Evolutionary conservation across 371 early-diverging fungal genomes (phyloP).

Genomic region (Rhizomucor pusillus): DNA sequence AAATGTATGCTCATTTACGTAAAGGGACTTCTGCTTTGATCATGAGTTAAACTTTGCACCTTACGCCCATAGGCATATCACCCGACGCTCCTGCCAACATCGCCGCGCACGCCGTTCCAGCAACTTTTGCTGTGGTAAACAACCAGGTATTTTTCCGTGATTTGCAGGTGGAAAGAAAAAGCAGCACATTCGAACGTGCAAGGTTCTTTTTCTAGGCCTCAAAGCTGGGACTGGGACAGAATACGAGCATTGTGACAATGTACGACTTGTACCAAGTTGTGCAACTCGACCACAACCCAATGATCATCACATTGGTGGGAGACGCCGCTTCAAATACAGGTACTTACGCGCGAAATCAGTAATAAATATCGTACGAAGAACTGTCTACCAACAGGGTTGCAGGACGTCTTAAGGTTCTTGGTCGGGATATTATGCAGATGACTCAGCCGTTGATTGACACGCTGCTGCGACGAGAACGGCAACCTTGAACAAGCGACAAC

Average conservation of each 20-base stretch:
- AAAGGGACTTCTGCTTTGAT: too few relatives aligned
- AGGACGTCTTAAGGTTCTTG: too few relatives aligned
- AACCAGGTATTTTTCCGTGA: slow-evolving; percentile 32
- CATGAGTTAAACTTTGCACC: slow-evolving; percentile 19
- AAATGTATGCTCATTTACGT: slow-evolving; percentile 34
- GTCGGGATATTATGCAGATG: too few relatives aligned
- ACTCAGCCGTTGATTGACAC: too few relatives aligned
- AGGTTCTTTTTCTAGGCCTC: slow-evolving; percentile 42
- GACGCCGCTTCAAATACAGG: slow-evolving; percentile 60
- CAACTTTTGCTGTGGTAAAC: slow-evolving; percentile 41
- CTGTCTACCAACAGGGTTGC: too few relatives aligned
- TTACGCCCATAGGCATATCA: slow-evolving; percentile 31
- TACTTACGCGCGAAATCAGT: slow-evolving; percentile 7
- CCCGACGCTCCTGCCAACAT: slow-evolving; percentile 29
- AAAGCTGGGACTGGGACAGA: slow-evolving; percentile 60
- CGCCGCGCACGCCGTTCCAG: slow-evolving; percentile 30
- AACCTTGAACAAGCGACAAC: too few relatives aligned
- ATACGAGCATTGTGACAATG: slow-evolving; percentile 58
- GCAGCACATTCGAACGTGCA: neutral
- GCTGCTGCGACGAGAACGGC: too few relatives aligned
- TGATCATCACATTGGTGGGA: slow-evolving; percentile 58
- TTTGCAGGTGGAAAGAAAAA: neutral
- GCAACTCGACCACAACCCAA: slow-evolving; percentile 56
- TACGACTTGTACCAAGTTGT: slow-evolving; percentile 60
- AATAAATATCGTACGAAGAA: too few relatives aligned